Evolutionary conservation across 2,329 filamentous ascomycete species (phyloP).

Genomic region (Aspergillus ochraceoroseus): DNA sequence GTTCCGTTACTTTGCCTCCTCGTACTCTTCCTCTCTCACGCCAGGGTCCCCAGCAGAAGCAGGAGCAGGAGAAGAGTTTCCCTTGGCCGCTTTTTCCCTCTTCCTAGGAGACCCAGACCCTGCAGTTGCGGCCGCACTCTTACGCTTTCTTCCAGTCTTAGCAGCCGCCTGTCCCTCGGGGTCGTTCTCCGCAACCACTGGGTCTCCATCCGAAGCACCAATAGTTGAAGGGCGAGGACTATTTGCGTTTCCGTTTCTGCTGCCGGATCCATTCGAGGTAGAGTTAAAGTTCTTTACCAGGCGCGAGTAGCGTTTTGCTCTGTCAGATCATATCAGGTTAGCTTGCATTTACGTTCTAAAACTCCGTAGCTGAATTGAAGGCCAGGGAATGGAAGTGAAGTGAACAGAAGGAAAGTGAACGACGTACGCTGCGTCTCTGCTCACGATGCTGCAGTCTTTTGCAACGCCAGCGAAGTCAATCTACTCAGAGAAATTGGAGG

Average conservation of each 20-base stretch:
- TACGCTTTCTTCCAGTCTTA: conserved; percentile 1
- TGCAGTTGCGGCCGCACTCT: not conserved
- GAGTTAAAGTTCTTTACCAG: conserved; percentile 53
- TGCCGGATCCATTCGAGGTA: too few relatives aligned
- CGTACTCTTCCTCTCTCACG: too few relatives aligned
- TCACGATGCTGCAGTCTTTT: conserved; percentile 57
- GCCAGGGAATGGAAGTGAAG: not conserved
- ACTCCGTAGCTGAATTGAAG: too few relatives aligned
- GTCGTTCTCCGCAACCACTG: too few relatives aligned
- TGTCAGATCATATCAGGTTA: conserved; percentile 30
- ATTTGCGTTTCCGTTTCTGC: too few relatives aligned
- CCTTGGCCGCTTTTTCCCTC: too few relatives aligned
- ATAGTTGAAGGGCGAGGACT: conserved; percentile 36
- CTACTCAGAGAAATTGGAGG: conserved; percentile 38
- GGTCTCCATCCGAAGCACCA: too few relatives aligned
- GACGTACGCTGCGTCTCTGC: conserved; percentile 66
- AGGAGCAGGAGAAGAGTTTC: too few relatives aligned
- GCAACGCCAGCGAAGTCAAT: conserved; percentile 63
- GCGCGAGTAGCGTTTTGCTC: conserved; percentile 64
- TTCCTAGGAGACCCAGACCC: too few relatives aligned
- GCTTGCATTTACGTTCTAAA: too few relatives aligned
- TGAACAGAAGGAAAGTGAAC: not conserved
- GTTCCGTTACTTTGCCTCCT: too few relatives aligned
- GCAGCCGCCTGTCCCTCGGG: conserved; percentile 5
- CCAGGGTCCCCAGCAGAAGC: too few relatives aligned